Base-by-base conservation (phyloP, 805 yeast species). In the Candida saitoana region DNA sequence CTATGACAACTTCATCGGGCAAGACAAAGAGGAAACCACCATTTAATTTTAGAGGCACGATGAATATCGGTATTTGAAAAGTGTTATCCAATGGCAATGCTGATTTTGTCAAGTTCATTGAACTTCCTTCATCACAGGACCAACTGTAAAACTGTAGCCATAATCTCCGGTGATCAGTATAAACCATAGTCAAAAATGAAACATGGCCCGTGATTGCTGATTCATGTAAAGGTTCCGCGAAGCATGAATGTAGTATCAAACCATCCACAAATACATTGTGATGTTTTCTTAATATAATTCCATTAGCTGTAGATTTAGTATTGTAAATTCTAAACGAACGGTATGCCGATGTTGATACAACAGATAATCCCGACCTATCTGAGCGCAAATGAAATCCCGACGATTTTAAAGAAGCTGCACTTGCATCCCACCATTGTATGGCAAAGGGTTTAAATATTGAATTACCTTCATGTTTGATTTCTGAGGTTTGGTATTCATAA, bases 361-460 rank as follows among this genome's bases (percentile, higher is more conserved):
- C 63, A 0, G 72, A 60, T 6, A 56, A 46, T 0, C 79, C 77
- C 0, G 69, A 55, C 0, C 55, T 36, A 42, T 74, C 76, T 0
- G 73, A 52, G 1, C 52, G 31, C 15, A 73, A 47, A 3, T 56
- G 50, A 30, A 42, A 42, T 2, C 72, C 71, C 2, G 67, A 47
- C 5, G 50, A 48, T 24, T 45, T 51, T 19, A 42, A 49, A 35
- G 52, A 43, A 18, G 54, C 56, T 16, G 41, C 29, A 17, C 31
- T 24, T 5, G 54, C 46, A 42, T 59, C 65, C 79, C 79, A 74
- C 78, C 77, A 73, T 47, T 74, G 79, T 0, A 74, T 75, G 7
- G 70, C 68, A 45, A 65, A 70, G 1, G 79, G 79, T 31, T 60
- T 62, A 46, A 51, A 60, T 4, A 65, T 52, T 22, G 54, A 54